Base-by-base conservation (phyloP, 129 eudicot species). In the Chrysanthemum makinoi region DNA sequence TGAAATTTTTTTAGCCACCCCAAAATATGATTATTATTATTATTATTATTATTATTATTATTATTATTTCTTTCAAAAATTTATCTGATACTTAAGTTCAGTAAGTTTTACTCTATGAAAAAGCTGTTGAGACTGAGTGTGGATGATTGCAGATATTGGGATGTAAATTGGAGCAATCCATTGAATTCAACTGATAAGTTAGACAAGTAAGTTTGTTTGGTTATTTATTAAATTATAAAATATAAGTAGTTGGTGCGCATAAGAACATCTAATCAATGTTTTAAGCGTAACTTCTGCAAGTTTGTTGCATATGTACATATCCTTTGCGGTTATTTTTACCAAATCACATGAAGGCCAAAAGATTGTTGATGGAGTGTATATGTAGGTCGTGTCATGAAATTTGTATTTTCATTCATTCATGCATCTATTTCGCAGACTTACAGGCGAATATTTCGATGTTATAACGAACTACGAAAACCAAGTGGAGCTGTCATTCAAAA, bases 401-500 rank as follows among this genome's bases (percentile, higher is more conserved):
- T 56, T 56, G 74, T 65, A 63, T 72, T 72, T 1, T 65, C 10
- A 16, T 53, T 54, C 28, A 20, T 15, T 20, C 19, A 22, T 48
- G 49, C 51, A 51, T 58, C 13, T 70, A 62, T 64, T 75, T 59
- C 65, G 72, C 71, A 81, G 85, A 74, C 75, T 81, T 28, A 48
- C 51, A 7, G 85, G 81, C 62, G 67, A 61, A 13, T 16, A 57
- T 0, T 76, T 76, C 26, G 74, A 76, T 59, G 72, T 81, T 18
- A 66, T 81, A 14, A 44, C 51, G 39, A 62, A 71, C 17, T 20
- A 72, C 39, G 85, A 76, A 67, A 69, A 81, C 30, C 78, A 71
- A 72, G 81, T 81, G 2, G 85, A 81, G 18, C 51, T 81, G 12
- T 81, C 85, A 39, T 81, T 81, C 56, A 81, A 73, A 81, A 77